These are phyloP conservation scores for Calonectria hawksworthii DNA, from an alignment of 2,329 filamentous ascomycete species.

Conservation along the genomic window DNA sequence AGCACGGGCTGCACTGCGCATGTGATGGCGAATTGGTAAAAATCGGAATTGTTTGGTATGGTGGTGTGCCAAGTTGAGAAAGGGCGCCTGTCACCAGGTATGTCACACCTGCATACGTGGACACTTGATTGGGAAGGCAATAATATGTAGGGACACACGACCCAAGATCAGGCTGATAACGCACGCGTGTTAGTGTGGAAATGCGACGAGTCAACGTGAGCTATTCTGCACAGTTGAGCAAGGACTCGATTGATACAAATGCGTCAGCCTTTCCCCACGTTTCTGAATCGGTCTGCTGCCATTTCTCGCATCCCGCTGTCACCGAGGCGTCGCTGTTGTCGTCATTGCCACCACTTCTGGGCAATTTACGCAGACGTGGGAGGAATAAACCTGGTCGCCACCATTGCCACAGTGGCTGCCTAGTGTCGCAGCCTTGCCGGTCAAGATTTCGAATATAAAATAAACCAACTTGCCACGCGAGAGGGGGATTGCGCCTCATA, in stretches of 20 bases:
- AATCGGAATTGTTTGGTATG: conserved; percentile 30
- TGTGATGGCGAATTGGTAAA: conserved; percentile 31
- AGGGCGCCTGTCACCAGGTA: conserved; percentile 41
- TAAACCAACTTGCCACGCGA: conserved; percentile 7
- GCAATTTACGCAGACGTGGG: background rate
- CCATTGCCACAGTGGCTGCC: background rate
- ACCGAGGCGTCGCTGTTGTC: background rate
- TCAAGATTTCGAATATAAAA: conserved; percentile 33
- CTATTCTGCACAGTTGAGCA: conserved; percentile 18
- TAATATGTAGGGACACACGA: conserved; percentile 32
- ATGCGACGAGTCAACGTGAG: conserved; percentile 33
- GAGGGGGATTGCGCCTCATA: conserved; percentile 29
- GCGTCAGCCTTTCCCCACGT: conserved; percentile 18
- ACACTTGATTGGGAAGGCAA: conserved; percentile 35
- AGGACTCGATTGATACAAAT: conserved; percentile 13
- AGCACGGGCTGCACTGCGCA: conserved; percentile 6
- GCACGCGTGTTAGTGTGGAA: conserved; percentile 27
- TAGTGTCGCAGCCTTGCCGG: conserved; percentile 26
- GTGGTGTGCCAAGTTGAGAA: conserved; percentile 23
- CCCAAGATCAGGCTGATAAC: conserved; percentile 35
- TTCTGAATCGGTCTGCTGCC: background rate
- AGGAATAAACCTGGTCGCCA: background rate
- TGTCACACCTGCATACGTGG: conserved; percentile 37
- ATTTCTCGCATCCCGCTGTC: conserved; percentile 2
- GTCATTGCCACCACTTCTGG: conserved; percentile 6